These are phyloP conservation scores for Scenedesmus sp. DNA, from an alignment of 163 green algal species.

Conservation along the genomic window DNA sequence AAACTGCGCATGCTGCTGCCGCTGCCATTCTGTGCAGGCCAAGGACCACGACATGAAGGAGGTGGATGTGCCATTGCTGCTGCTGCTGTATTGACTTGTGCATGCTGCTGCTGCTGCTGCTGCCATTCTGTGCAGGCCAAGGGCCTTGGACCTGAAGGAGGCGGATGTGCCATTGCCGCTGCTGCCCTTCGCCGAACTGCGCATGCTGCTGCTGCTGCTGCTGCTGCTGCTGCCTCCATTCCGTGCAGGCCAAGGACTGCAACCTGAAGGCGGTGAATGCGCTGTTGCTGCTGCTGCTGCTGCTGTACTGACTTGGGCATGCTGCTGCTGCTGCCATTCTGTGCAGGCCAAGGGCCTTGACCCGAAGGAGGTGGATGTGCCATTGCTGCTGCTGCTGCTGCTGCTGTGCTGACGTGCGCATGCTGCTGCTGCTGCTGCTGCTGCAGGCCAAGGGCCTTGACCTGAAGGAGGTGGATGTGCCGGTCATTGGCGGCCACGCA, in stretches of 20 bases:
- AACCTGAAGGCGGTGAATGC: no score
- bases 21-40: constrained; percentile 57
- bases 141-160: constrained; percentile 70
- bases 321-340: background rate
- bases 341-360: constrained; percentile 86
- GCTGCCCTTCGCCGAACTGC: no score
- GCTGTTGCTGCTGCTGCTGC: no score
- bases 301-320: background rate
- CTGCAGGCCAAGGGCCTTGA: constrained; percentile 86
- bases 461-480: constrained; percentile 94
- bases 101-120: background rate
- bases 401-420: background rate
- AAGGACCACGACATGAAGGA: constrained; percentile 90
- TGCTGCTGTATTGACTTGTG: no score
- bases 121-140: background rate
- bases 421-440: background rate
- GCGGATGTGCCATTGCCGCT: constrained; percentile 93
- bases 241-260: no score
- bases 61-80: constrained; percentile 93
- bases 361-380: constrained; percentile 87
- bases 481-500: constrained; percentile 98
- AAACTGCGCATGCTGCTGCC: no score
- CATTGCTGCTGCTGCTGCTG: no score
- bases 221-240: no score
- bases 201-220: no score